Base-by-base conservation (phyloP, 2,329 filamentous ascomycete species). In the Aspergillus sp. region DNA sequence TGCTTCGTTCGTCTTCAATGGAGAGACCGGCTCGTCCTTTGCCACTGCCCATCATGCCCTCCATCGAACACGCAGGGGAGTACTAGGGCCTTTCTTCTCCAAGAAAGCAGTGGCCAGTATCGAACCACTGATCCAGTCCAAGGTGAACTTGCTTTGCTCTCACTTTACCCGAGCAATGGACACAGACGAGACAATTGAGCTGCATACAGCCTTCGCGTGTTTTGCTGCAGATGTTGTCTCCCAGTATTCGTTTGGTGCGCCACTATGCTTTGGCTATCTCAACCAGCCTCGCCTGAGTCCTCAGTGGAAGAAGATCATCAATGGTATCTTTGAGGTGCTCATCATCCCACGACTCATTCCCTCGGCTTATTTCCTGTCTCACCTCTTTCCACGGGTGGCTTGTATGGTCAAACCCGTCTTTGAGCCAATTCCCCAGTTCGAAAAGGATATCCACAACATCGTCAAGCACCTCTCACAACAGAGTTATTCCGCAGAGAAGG, bases 61-160 rank as follows among this genome's bases (percentile, higher is more conserved):
- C 26, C 72, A 75, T 49, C 65, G 69, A 4, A 55, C 64, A 19
- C 65, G 72, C 6, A 67, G 72, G 32, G 60, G 50, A 10, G 62
- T 67, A 3, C 43, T 74, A 36, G 70, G 62, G 39, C 65, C 64
- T 2, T 75, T 72, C 59, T 76, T 75, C 53, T 72, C 71, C 8
- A 65, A 61, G 30, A 55, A 57, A 5, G 60, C 60, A n/a, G 59
- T 71, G n/a, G 45, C 50, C 6, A 46, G 49, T 6, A 53, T 70
- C 5, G 59, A 69, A 33, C 57, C 58, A 5, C 49, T 67, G 10
- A 58, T 72, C 7, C 33, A 34, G 19, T 19, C 19, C 19, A 19
- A 19, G 19, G 19, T 19, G 19, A 19, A 19, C 19, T 19, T 19
- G 19, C 19, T 19, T 19, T 19, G 19, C 19, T 19, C 19, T 19